phyloP scores from a whole-genome alignment of 306 rosid genomes.

The Mucuna pruriens region DNA sequence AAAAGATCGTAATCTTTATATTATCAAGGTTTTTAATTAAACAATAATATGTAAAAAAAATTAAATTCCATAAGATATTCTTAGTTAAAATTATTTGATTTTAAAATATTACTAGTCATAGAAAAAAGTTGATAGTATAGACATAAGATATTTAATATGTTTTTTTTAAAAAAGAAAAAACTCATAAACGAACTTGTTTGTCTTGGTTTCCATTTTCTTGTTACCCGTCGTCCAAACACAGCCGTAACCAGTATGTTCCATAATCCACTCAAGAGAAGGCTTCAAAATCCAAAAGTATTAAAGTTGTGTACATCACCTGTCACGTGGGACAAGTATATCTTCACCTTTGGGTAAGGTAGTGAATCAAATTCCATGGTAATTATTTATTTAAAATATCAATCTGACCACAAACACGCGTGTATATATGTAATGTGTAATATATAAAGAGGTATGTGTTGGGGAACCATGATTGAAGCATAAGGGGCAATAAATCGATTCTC shows the following conservation, averaged over 20 bases:
- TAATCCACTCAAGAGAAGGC: neutral
- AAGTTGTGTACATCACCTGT: neutral
- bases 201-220: neutral
- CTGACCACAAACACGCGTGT: neutral
- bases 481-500: constrained; percentile 16
- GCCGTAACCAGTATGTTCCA: neutral
- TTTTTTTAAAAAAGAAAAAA: no score
- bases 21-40: no score
- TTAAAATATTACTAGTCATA: no score
- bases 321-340: constrained; percentile 19
- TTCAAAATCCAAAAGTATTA: neutral
- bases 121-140: no score
- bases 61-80: no score
- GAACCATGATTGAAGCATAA: constrained; percentile 1
- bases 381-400: neutral
- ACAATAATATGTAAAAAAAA: no score
- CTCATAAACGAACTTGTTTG: no score
- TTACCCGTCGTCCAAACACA: neutral
- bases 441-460: neutral
- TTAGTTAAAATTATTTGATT: no score
- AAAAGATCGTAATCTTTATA: no score
- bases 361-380: constrained; percentile 26
- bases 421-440: neutral
- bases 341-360: constrained; percentile 19
- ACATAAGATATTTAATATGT: no score